Evolutionary conservation across 805 yeast genomes (phyloP), one percentile per base, ranked within the genome.

Genomic region (Candida takata): DNA sequence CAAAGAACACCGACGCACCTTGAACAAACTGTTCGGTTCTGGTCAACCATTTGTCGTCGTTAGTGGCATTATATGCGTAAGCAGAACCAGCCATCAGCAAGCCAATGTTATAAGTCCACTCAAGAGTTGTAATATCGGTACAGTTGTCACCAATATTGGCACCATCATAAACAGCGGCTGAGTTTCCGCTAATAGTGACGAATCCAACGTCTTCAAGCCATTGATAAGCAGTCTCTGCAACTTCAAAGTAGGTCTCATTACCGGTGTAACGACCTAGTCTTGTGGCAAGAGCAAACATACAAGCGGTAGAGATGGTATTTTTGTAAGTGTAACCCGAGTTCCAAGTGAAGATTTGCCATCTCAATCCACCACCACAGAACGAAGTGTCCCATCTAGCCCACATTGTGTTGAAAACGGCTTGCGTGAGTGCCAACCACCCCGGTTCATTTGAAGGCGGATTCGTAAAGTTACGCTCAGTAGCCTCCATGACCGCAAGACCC

Each of bases 271-370:
- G 65, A 1, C 79, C 82, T 45, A 78, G 62, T 49, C 84, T 68
- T 1, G 80, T 78, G 5, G 79, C 79, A 23, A 78, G 51, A 37
- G 74, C 74, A 60, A 77, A 75, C 31, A 78, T 57, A 53, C 79
- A 74, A 1, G 79, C 84, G 46, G 76, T 76, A 16, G 82, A 65
- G 48, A 78, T 72, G 25, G 82, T 64, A 54, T 77, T 78, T 48
- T 78, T 78, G 53, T 78, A 78, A 42, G 71, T 67, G 54, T 77
- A 78, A 40, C 85, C 85, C 14, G 78, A 69, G 51, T 78, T 77
- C 81, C 82, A 75, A 27, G 79, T 67, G 58, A 77, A 77, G 38
- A 78, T 78, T 58, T 77, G 84, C 84, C 84, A 79, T 64, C 84
- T 72, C 36, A 79, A 58, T 6, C 84, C 84, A 37, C 85, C 85